These are phyloP conservation scores for Rhytidiadelphus loreus DNA, from an alignment of 225 moss, liverwort and hornwort species.

Conservation along the genomic window DNA sequence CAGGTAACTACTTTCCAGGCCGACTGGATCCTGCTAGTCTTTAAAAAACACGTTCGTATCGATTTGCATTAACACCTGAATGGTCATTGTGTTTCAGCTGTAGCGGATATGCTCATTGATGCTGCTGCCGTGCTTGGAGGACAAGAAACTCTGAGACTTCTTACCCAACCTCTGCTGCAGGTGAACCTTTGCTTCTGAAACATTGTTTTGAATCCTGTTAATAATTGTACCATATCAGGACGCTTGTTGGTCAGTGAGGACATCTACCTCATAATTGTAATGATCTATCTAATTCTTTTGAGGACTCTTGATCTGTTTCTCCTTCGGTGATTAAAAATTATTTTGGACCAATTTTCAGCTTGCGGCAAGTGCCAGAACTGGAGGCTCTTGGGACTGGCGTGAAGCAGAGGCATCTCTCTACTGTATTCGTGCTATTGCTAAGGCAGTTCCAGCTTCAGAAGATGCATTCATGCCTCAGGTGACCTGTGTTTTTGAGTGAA, in stretches of 20 bases:
- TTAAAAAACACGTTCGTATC: neutral
- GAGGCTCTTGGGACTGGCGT: conserved; percentile 85
- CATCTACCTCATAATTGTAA: neutral
- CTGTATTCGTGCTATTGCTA: conserved; percentile 94
- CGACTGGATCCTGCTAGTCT: neutral
- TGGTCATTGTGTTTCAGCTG: conserved; percentile 43
- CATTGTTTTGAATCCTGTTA: neutral
- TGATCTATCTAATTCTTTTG: neutral
- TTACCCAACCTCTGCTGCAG: conserved; percentile 77
- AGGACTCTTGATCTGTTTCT: neutral
- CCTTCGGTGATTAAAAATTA: neutral
- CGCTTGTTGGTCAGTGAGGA: neutral
- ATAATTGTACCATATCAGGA: neutral
- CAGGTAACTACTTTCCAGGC: neutral
- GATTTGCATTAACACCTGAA: neutral
- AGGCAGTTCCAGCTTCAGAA: conserved; percentile 74
- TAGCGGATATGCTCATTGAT: conserved; percentile 92
- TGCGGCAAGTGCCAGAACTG: conserved; percentile 53
- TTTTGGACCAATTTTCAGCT: conserved; percentile 30
- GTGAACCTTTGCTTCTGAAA: conserved; percentile 17
- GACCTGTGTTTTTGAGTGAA: neutral
- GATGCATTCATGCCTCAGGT: conserved; percentile 75
- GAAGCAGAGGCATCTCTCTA: conserved; percentile 85
- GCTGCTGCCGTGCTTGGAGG: conserved; percentile 90
- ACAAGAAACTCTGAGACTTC: conserved; percentile 69